Conservation (phyloP, 1,139 yeast species). For the Arxiozyma heterogenica region DNA sequence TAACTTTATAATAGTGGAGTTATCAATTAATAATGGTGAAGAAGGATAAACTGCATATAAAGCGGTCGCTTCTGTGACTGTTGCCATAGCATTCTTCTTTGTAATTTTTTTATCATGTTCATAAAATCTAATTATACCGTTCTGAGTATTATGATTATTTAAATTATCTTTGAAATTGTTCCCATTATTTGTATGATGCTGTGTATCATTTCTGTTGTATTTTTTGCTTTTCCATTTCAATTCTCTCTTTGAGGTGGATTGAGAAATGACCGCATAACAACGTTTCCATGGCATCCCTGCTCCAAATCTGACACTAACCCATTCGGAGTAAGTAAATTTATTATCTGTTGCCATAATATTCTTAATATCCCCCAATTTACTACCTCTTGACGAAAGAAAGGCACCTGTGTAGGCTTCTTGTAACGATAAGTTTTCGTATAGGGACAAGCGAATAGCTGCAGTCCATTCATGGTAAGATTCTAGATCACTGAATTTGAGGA, state of each 20-base stretch:
- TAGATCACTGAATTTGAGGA: constrained; percentile 64
- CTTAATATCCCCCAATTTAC: constrained; percentile 74
- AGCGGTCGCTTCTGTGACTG: constrained; percentile 57
- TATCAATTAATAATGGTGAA: constrained; percentile 67
- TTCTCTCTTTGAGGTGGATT: constrained; percentile 34
- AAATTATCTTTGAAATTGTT: background rate
- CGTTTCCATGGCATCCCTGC: constrained; percentile 97
- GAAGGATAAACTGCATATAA: constrained; percentile 91
- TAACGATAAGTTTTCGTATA: constrained; percentile 67
- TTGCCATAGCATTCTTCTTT: constrained; percentile 71
- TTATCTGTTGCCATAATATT: constrained; percentile 79
- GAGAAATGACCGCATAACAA: constrained; percentile 88
- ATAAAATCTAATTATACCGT: constrained; percentile 49
- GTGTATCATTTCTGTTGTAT: background rate
- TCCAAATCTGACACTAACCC: constrained; percentile 91
- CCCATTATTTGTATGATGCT: background rate
- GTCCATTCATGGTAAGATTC: constrained; percentile 59
- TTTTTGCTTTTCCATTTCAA: constrained; percentile 27
- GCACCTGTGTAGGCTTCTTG: constrained; percentile 98
- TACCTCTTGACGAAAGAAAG: constrained; percentile 75
- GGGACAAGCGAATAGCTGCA: constrained; percentile 68
- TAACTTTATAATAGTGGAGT: constrained; percentile 76
- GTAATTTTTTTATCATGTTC: constrained; percentile 51
- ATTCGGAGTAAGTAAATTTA: constrained; percentile 79
- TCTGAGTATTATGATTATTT: background rate